A percentile compares a stretch with the other conserved stretches of the same genome.
Conservation (phyloP, 371 early-diverging fungal species). For the Lichtheimia ramosa region DNA sequence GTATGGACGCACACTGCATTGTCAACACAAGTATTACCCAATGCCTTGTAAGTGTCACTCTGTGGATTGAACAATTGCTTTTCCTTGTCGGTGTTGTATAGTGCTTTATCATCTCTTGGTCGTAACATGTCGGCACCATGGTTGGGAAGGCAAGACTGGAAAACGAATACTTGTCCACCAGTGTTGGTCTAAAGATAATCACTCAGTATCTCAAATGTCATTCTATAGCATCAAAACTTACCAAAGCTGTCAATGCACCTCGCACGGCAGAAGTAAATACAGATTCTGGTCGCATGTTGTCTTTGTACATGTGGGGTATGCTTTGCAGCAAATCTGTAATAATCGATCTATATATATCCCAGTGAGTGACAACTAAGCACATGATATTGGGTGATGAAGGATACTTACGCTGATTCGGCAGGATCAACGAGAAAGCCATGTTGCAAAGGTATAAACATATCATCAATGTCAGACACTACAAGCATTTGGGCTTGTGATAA, state of each 20-base stretch:
- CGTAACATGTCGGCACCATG: constrained; percentile 86
- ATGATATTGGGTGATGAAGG: background rate
- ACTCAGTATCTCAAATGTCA: background rate
- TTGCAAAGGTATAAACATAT: constrained; percentile 92
- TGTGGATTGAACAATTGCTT: constrained; percentile 79
- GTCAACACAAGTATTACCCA: constrained; percentile 81
- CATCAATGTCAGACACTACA: constrained; percentile 91
- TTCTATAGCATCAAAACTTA: constrained; percentile 16
- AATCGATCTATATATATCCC: constrained; percentile 47
- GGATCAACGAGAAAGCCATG: constrained; percentile 92
- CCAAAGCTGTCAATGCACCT: constrained; percentile 80
- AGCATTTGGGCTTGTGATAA: constrained; percentile 94
- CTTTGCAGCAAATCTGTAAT: constrained; percentile 83
- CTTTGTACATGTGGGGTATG: constrained; percentile 84
- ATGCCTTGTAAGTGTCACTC: constrained; percentile 81
- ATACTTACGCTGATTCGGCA: constrained; percentile 59
- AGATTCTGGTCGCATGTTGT: constrained; percentile 75
- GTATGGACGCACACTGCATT: constrained; percentile 86
- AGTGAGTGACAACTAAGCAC: background rate
- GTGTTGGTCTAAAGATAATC: constrained; percentile 22
- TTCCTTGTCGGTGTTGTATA: constrained; percentile 93
- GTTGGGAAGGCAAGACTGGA: constrained; percentile 90
- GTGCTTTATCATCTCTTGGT: constrained; percentile 82
- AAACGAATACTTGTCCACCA: constrained; percentile 87
- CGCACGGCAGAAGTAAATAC: constrained; percentile 86